Evolutionary conservation across 2,329 filamentous ascomycete species (phyloP), one percentile per base, ranked within the genome.

Genomic region (Hypoxylon sp.): DNA sequence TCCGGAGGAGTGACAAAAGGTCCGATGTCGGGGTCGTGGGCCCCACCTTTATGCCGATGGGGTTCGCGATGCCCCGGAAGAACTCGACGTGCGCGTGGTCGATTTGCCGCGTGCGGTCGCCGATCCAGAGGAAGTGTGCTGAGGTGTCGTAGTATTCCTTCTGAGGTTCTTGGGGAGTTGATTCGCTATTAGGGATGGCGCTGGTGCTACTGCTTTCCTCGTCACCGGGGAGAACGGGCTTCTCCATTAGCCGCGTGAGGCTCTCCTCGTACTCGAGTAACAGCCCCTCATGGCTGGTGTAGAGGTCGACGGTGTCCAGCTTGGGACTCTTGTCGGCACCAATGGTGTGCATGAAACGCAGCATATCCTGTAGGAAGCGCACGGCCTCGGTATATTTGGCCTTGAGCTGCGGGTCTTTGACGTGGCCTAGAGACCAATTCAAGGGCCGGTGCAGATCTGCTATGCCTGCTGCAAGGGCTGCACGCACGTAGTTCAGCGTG

Each of bases 91-190:
- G 96, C 0, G 92, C 95, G 74, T 95, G 93, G 77, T 96, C 92
- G 49, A 98, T 89, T 81, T 98, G 95, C 50, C 96, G 89, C 1
- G 96, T 99, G 71, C 96, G 92, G 80, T 99, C 96, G 60, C 96
- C 96, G 74, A 99, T 97, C 96, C 96, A 99, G 79, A 99, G 87
- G 83, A 99, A 98, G 79, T 99, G 96, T 0, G 93, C 93, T 3
- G 93, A 97, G 0, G 95, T 98, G 81, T 97, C 92, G 83, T 97
- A 98, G 86, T 93, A 97, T 75, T 90, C 89, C 75, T 87, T 88
- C 14, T 80, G 78, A 55, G 81, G 72, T 45, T 76, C 71, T 61
- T 75, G 45, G 74, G 70, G 32, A 76, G 52, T 28, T 10, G 52
- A 56, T n/a, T 25, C 60, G 23, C 19, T 28, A 52, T 17, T 36